Evolutionary conservation across 106 monocot species (phyloP).

Genomic region (Dactylorhiza incarnata): DNA sequence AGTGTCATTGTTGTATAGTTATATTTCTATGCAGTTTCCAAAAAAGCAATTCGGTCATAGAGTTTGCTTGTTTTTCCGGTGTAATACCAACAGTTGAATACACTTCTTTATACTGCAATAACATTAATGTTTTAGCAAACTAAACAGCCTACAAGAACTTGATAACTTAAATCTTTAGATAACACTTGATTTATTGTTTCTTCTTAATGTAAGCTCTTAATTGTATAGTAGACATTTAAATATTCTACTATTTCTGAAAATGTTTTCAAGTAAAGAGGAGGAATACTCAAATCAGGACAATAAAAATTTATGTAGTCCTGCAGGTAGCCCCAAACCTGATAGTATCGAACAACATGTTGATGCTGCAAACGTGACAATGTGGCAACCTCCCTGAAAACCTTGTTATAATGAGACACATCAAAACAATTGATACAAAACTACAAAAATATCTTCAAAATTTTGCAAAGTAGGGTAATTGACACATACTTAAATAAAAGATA

Average conservation of each 20-base stretch:
- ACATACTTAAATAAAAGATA: neutral
- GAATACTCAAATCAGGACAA: neutral
- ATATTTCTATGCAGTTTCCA: no score
- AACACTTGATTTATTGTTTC: neutral
- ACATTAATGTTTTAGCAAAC: neutral
- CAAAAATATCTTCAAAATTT: neutral
- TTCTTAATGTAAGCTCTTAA: neutral
- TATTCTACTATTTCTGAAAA: neutral
- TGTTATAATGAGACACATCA: constrained; percentile 21
- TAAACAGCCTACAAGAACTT: neutral
- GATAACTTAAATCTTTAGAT: neutral
- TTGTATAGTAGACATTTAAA: neutral
- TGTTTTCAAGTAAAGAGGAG: neutral
- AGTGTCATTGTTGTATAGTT: no score
- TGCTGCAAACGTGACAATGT: constrained; percentile 92
- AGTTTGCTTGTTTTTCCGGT: no score
- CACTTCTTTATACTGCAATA: neutral
- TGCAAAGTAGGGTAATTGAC: neutral
- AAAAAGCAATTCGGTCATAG: no score
- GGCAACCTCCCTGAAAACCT: constrained; percentile 90
- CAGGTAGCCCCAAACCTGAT: constrained; percentile 48
- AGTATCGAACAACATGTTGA: constrained; percentile 98
- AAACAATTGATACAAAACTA: neutral
- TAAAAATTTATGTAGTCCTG: neutral
- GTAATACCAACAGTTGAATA: no score